These are phyloP conservation scores for Balakata baccata DNA, from an alignment of 345 rosid genomes.

Conservation along the genomic window DNA sequence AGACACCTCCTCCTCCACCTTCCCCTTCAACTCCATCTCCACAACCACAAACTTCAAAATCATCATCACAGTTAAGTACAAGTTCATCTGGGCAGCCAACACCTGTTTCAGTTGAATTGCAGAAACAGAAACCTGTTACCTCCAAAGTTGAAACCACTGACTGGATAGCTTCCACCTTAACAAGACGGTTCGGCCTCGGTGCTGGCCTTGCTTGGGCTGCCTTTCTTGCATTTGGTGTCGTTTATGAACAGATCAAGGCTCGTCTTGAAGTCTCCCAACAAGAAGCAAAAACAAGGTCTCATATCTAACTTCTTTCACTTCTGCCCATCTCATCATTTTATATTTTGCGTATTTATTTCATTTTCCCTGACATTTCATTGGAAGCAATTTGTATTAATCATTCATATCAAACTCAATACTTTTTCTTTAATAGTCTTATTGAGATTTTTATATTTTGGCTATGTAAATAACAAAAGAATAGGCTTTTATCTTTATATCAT, in stretches of 20 bases:
- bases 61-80: conserved; percentile 29
- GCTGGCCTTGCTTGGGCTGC: conserved; percentile 92
- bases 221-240: conserved; percentile 70
- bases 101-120: conserved; percentile 25
- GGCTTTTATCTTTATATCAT: too few species aligned
- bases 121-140: conserved; percentile 39
- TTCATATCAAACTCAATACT: too few species aligned
- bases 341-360: too few species aligned
- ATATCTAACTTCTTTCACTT: background rate
- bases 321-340: background rate
- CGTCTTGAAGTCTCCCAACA: conserved; percentile 73
- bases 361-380: too few species aligned
- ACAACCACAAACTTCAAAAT: conserved; percentile 31
- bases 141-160: conserved; percentile 60
- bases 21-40: conserved; percentile 9
- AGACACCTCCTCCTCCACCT: conserved; percentile 31
- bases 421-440: too few species aligned
- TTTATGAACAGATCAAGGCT: conserved; percentile 88
- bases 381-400: too few species aligned
- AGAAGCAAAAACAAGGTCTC: conserved; percentile 74
- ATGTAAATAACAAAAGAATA: too few species aligned
- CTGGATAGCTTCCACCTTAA: conserved; percentile 82
- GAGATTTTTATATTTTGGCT: too few species aligned
- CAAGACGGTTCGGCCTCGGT: conserved; percentile 84
- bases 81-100: conserved; percentile 37